Base-by-base conservation (phyloP, 768 basidiomycete genomes). In the Favolaschia claudopus region DNA sequence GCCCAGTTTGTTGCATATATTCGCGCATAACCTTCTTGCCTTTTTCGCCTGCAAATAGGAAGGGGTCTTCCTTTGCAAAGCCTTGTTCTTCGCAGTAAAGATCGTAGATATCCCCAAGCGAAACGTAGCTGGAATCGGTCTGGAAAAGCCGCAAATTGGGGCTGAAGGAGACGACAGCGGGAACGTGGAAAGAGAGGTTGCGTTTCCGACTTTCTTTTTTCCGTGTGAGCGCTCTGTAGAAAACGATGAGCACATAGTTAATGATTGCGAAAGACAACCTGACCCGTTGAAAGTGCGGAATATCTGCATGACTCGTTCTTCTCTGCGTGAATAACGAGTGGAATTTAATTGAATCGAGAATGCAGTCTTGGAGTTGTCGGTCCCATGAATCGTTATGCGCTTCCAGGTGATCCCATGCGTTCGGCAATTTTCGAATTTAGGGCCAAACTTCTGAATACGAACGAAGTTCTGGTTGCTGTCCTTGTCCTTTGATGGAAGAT, bases 281-380 rank as follows among this genome's bases (percentile, higher is more conserved):
- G 61, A 96, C 95, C 88, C 87, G 69, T 97, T 98, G 76, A 99
- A 92, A 52, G 91, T 92, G n/a, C 97, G 87, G 77, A 96, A 91
- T 19, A 97, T 76, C 67, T 98, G 95, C 73, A 91, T 90, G 39
- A 96, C 87, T 46, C 93, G 82, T 68, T 99, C 96, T 76, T 99
- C 96, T 29, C 97, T 85, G 24, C 97, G 89, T 65, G 88, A 89
- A 65, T 92, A 91, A 19, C 95, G 83, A 48, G 88, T 86, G 31
- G 91, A 87, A 10, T 96, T 95, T 45, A 92, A 79, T 71, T 99
- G 97, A 5, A 96, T 93, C 29, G 89, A 87, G 74, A 99, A 99
- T 2, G 92, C 88, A 29, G 92, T 92, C 46, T 77, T 85, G n/a
- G 93, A 90, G 62, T 93, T 92, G 71, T 99, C 96, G 63, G 86